A percentile compares a stretch with the other conserved stretches of the same genome.
Conservation (phyloP, 1,284 basidiomycete species). For the Boletus smithii region DNA sequence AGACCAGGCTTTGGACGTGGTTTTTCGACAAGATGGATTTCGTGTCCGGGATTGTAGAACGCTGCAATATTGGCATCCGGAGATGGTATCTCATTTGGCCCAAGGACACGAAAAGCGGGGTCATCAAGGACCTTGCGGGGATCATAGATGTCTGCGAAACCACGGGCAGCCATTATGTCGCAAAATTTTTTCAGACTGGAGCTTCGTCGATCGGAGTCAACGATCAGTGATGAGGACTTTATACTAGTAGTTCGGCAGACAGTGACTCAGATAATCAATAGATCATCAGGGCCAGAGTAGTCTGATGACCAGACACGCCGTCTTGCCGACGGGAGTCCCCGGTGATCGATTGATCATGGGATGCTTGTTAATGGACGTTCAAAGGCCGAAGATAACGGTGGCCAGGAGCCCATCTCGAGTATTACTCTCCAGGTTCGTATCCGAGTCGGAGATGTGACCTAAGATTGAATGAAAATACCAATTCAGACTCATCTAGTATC, state of each 20-base stretch:
- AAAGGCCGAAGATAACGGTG: too few species aligned
- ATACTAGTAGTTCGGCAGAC: too few species aligned
- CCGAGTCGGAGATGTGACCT: too few species aligned
- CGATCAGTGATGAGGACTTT: background rate
- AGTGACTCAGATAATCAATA: background rate
- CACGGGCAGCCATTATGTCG: slow-evolving; percentile 22
- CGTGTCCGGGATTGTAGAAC: slow-evolving; percentile 57
- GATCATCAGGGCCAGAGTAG: background rate
- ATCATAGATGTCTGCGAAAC: slow-evolving; percentile 43
- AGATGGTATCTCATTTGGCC: slow-evolving; percentile 44
- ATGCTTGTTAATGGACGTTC: too few species aligned
- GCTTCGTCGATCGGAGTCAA: background rate
- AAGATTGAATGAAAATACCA: too few species aligned
- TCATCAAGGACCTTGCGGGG: slow-evolving; percentile 53
- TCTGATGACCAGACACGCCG: background rate
- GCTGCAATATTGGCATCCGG: slow-evolving; percentile 52
- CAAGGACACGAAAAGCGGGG: slow-evolving; percentile 48
- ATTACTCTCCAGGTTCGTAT: too few species aligned
- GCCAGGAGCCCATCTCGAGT: too few species aligned
- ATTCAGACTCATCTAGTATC: too few species aligned
- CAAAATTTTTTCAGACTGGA: background rate
- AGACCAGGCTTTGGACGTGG: slow-evolving; percentile 54
- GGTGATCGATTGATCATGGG: too few species aligned
- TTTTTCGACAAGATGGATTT: slow-evolving; percentile 60
- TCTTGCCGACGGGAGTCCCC: too few species aligned